These are phyloP conservation scores for Manihot esculenta DNA, from an alignment of 441 rosid genomes.

Conservation along the genomic window DNA sequence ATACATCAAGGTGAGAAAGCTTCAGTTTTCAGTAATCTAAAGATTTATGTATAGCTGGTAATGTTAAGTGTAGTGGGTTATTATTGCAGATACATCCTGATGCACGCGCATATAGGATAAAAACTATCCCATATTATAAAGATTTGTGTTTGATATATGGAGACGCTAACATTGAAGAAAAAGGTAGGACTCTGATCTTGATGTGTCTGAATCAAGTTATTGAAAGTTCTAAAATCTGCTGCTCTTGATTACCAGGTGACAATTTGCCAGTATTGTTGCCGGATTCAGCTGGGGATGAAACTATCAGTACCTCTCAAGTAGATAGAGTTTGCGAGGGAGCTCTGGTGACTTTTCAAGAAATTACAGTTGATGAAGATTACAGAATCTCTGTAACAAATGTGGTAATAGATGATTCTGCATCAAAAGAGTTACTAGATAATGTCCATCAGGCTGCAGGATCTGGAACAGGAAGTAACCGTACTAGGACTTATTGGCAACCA, in stretches of 20 bases:
- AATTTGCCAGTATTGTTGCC: constrained; percentile 29
- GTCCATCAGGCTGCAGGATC: constrained; percentile 20
- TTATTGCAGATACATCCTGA: constrained; percentile 54
- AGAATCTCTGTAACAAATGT: constrained; percentile 34
- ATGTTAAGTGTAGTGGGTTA: constrained; percentile 19
- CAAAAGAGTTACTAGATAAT: constrained; percentile 34
- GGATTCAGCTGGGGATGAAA: constrained; percentile 28
- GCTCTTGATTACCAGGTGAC: constrained; percentile 29
- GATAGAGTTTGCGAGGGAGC: constrained; percentile 34
- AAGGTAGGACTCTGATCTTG: constrained; percentile 39
- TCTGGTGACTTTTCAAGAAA: constrained; percentile 31
- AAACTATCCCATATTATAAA: constrained; percentile 61
- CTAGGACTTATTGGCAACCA: constrained; percentile 79
- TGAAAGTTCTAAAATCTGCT: constrained; percentile 12
- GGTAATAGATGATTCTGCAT: constrained; percentile 31
- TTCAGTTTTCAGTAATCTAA: constrained; percentile 10
- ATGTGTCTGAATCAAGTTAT: background rate
- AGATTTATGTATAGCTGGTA: background rate
- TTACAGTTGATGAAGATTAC: constrained; percentile 38
- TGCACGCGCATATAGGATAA: constrained; percentile 61
- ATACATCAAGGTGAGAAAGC: constrained; percentile 57
- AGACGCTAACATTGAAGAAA: constrained; percentile 42
- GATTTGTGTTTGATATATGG: constrained; percentile 67
- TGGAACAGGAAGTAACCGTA: constrained; percentile 36
- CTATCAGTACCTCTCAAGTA: constrained; percentile 10